phyloP scores from a whole-genome alignment of 306 rosid genomes.

The Vigna hirtella region DNA sequence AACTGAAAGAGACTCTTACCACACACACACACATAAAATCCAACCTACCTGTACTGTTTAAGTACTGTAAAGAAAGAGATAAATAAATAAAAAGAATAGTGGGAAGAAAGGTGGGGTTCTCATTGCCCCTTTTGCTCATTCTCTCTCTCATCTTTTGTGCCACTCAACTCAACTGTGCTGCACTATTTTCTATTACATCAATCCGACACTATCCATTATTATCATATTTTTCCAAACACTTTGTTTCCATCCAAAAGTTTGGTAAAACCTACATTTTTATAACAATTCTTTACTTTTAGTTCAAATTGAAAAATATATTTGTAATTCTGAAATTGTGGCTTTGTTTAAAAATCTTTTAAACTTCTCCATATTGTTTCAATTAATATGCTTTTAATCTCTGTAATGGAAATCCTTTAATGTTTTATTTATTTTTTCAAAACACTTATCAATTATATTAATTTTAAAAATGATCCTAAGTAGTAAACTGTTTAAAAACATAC shows the following conservation, averaged over 20 bases:
- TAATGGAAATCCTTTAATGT: too few relatives aligned
- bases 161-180: slow-evolving; percentile 40
- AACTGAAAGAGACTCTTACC: slow-evolving; percentile 43
- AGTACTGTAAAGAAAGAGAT: slow-evolving; percentile 36
- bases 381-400: too few relatives aligned
- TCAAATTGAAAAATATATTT: too few relatives aligned
- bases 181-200: slow-evolving; percentile 47
- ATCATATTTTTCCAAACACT: too few relatives aligned
- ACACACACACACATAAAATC: slow-evolving; percentile 42
- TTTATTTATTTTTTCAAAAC: neutral
- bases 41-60: slow-evolving; percentile 42
- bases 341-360: too few relatives aligned
- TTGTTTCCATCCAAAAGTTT: too few relatives aligned
- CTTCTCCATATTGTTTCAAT: too few relatives aligned
- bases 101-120: slow-evolving; percentile 42
- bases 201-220: neutral
- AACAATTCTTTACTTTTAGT: too few relatives aligned
- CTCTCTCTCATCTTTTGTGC: slow-evolving; percentile 40
- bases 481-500: neutral
- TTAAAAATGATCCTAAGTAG: neutral
- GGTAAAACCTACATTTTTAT: too few relatives aligned
- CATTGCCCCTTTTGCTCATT: slow-evolving; percentile 46
- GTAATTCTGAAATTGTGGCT: too few relatives aligned
- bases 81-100: slow-evolving; percentile 12
- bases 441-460: neutral